Conservation (phyloP, 108 stramenopile genomes). For the Nitzschia sp. region DNA sequence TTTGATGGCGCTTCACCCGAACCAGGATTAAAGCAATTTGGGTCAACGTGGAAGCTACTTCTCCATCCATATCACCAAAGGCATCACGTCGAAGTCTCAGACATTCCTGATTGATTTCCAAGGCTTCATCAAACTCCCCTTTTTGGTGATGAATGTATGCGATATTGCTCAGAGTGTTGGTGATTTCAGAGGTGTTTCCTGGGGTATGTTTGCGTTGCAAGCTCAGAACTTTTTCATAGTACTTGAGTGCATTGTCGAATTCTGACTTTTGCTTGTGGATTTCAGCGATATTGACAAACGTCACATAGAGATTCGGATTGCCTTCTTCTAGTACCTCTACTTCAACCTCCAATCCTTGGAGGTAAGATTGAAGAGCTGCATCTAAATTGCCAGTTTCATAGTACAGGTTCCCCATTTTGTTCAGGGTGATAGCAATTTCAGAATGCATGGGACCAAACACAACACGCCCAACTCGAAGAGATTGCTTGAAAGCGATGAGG, state of each 20-base stretch:
- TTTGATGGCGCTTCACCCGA: conserved; percentile 37
- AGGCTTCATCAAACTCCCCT: conserved; percentile 43
- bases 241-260: conserved; percentile 39
- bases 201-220: conserved; percentile 30
- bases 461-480: conserved; percentile 36
- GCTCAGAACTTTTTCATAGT: conserved; percentile 44
- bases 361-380: conserved; percentile 50
- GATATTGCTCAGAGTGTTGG: conserved; percentile 55
- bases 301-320: conserved; percentile 54
- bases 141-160: conserved; percentile 49
- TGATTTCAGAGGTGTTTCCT: conserved; percentile 31
- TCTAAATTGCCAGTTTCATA: conserved; percentile 54
- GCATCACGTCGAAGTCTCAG: conserved; percentile 45
- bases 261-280: conserved; percentile 51
- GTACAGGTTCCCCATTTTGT: conserved; percentile 59
- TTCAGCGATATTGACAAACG: conserved; percentile 64
- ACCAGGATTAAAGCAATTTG: conserved; percentile 51
- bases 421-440: conserved; percentile 60
- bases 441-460: conserved; percentile 45
- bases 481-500: conserved; percentile 38
- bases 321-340: conserved; percentile 39
- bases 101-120: conserved; percentile 48
- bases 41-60: conserved; percentile 51
- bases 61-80: conserved; percentile 49
- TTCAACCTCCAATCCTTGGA: conserved; percentile 57